Conservation (phyloP, 768 basidiomycete genomes). For the Cystobasidiopsis lactophilus region DNA sequence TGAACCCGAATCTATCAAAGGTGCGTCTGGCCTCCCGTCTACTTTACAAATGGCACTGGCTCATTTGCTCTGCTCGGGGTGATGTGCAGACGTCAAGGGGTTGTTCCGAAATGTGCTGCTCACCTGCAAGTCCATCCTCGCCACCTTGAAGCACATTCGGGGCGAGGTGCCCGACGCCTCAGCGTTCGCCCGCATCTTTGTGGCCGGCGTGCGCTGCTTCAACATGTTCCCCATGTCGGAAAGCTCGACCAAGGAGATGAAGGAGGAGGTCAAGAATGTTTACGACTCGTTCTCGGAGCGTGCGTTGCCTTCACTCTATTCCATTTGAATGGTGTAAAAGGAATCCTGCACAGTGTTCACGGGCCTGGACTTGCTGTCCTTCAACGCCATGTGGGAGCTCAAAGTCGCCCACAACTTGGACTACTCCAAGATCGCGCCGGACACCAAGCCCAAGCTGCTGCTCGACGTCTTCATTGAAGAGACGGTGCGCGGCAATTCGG, state of each 20-base stretch:
- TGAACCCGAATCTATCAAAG: conserved; percentile 56
- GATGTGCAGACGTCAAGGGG: conserved; percentile 47
- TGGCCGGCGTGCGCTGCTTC: conserved; percentile 63
- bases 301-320: no score
- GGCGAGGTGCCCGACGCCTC: conserved; percentile 60
- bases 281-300: conserved; percentile 51
- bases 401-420: no score
- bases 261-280: conserved; percentile 47
- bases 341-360: conserved; percentile 29
- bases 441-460: conserved; percentile 30
- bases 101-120: conserved; percentile 74
- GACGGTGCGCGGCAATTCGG: conserved; percentile 33
- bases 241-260: conserved; percentile 26
- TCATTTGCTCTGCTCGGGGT: not conserved
- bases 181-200: conserved; percentile 69
- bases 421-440: conserved; percentile 25
- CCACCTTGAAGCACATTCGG: conserved; percentile 54
- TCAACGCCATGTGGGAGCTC: conserved; percentile 11
- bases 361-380: conserved; percentile 20
- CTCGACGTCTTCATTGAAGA: conserved; percentile 74
- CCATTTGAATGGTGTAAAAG: not conserved
- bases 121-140: conserved; percentile 59
- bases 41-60: not conserved
- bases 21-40: conserved; percentile 30
- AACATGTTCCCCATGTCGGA: conserved; percentile 48